These are phyloP conservation scores for Ascochyta lentis DNA, from an alignment of 2,329 filamentous ascomycete genomes.

Conservation along the genomic window DNA sequence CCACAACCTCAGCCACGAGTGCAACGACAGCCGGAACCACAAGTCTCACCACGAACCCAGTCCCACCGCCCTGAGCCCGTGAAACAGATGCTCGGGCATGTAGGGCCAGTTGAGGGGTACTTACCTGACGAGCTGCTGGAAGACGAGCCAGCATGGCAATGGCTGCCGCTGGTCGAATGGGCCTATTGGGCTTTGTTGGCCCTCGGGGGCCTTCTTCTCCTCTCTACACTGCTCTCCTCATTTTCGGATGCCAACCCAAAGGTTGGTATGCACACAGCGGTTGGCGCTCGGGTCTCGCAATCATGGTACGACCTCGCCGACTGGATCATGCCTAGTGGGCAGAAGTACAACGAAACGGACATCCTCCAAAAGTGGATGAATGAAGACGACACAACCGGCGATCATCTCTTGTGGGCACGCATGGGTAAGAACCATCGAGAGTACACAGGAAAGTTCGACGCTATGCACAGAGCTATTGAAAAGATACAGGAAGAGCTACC, in stretches of 20 bases:
- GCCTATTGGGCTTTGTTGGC: slow-evolving; percentile 20
- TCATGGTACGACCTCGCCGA: slow-evolving; percentile 22
- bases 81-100: slow-evolving; percentile 28
- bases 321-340: slow-evolving; percentile 22
- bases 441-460: slow-evolving; percentile 19
- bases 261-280: slow-evolving; percentile 19
- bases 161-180: slow-evolving; percentile 16
- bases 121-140: slow-evolving; percentile 2
- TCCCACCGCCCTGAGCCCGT: slow-evolving; percentile 19
- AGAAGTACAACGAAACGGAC: slow-evolving; percentile 7
- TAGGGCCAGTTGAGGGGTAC: slow-evolving; percentile 12
- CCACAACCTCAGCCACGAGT: too few relatives aligned
- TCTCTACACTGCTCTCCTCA: slow-evolving; percentile 3
- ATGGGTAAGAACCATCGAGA: slow-evolving; percentile 23
- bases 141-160: slow-evolving; percentile 26
- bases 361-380: slow-evolving; percentile 3
- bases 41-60: slow-evolving; percentile 13
- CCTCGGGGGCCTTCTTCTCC: background rate
- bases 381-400: slow-evolving; percentile 13
- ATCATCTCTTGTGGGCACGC: slow-evolving; percentile 27
- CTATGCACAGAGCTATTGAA: slow-evolving; percentile 22
- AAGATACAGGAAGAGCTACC: slow-evolving; percentile 55
- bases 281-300: slow-evolving; percentile 23
- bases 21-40: background rate
- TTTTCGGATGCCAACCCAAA: slow-evolving; percentile 8